A percentile compares a stretch with the other conserved stretches of the same genome.
Conservation (phyloP, 768 basidiomycete genomes). For the Fomitopsis serialis region DNA sequence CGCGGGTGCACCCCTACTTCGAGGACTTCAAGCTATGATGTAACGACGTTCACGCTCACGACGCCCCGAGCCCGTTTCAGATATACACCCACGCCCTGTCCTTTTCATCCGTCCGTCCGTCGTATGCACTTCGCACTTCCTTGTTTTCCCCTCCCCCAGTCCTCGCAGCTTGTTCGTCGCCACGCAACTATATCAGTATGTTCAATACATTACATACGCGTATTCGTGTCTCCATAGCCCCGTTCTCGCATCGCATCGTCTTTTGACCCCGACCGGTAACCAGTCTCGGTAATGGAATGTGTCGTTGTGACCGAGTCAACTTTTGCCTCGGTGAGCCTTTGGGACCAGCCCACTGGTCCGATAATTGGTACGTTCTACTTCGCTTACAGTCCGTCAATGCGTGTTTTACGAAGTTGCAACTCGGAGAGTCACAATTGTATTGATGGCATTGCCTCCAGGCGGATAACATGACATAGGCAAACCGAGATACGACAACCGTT, state of each 20-base stretch:
- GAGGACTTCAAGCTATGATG: conserved; percentile 37
- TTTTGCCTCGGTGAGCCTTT: neutral
- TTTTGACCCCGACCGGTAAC: neutral
- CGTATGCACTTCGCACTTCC: neutral
- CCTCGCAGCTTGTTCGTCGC: neutral
- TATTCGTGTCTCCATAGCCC: conserved; percentile 2
- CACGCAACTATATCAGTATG: conserved; percentile 6
- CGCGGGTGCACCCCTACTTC: conserved; percentile 44
- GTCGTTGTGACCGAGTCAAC: neutral
- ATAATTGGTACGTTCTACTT: no score
- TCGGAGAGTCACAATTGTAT: no score
- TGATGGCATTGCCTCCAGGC: no score
- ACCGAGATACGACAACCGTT: no score
- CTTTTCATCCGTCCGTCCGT: neutral
- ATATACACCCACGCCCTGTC: neutral
- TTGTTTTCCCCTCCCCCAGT: neutral
- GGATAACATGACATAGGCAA: no score
- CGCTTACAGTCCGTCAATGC: no score
- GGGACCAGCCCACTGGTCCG: no score
- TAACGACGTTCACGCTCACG: neutral
- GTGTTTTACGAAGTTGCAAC: no score
- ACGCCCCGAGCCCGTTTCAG: neutral
- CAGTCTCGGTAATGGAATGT: conserved; percentile 1
- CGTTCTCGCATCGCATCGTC: conserved; percentile 1
- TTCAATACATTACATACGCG: conserved; percentile 6